Base-by-base conservation (phyloP, 768 basidiomycete species). In the Rhodotorula kratochvilovae region DNA sequence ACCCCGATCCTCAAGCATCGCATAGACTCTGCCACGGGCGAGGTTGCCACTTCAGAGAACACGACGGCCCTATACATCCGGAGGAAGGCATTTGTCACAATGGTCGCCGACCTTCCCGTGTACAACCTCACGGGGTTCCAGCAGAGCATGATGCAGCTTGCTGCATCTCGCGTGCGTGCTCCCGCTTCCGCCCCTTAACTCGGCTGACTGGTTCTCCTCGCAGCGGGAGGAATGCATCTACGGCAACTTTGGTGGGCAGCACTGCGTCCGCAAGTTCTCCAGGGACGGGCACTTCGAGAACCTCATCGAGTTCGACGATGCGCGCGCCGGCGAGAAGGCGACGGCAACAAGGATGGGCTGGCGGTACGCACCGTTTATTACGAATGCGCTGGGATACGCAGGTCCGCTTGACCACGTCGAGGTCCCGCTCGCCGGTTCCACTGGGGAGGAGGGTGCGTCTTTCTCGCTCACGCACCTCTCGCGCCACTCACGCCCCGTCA, bases 231-330 rank as follows among this genome's bases (percentile, higher is more conserved):
- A 10, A 35, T 36, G 36, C 56, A 8, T 7, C 36, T 27, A 29
- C 56, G 56, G 17, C 19, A 12, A 5, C 36, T 10, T 13, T 25
- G 23, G 23, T 23, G 15, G 11, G 7, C 7, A 11, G 5, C 31
- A 23, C 4, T 59, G 57, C 57, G 31, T 2, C 25, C 57, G 57
- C 39, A 6, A 1, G 1, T 59, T 59, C 57, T 3, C 5, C 36
- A 43, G 17, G 25, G 57, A n/a, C 42, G 57, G 57, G 0, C 57
- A 59, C 42, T 59, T 59, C 23, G 57, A 59, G n/a, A 59, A 43
- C 39, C 25, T 59, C 21, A 29, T 59, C 57, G 57, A 59, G 39
- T 59, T 59, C 29, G 57, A 59, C 57, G 42, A 59, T 42, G 36
- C 57, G 25, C 25, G 8, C 36, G 42, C 29, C 57, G 42, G 27